Percentiles rank a stretch among this genome's conserved stretches.
Evolutionary conservation across 495 filamentous ascomycete species (phyloP).

Genomic region (Lasiosphaeria miniovina): DNA sequence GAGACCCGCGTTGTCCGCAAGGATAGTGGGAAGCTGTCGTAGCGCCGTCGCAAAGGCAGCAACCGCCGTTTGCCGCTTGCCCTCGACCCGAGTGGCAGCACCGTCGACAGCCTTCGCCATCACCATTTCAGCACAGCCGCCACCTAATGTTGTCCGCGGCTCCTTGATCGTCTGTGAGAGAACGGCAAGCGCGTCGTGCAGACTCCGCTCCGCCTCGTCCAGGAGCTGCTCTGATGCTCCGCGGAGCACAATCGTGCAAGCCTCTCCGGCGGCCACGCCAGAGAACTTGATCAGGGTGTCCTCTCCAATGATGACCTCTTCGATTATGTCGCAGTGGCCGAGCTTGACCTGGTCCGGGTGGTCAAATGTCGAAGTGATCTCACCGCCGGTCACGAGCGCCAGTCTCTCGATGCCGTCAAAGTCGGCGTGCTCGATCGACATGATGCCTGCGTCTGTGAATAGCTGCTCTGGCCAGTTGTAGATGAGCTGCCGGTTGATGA

Average conservation of each 20-base stretch:
- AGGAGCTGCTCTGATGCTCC: constrained; percentile 95
- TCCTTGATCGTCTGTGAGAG: constrained; percentile 96
- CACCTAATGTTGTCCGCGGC: constrained; percentile 88
- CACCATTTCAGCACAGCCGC: constrained; percentile 96
- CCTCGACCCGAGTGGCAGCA: constrained; percentile 87
- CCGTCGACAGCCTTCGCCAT: constrained; percentile 98
- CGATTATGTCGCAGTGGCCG: constrained; percentile 90
- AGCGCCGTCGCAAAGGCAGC: constrained; percentile 85
- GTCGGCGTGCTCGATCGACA: constrained; percentile 98
- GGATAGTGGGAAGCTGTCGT: constrained; percentile 90
- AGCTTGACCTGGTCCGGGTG: constrained; percentile 96
- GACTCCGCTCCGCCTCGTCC: constrained; percentile 91
- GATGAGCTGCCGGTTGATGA: constrained; percentile 97
- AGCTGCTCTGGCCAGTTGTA: constrained; percentile 99
- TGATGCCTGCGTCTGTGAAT: constrained; percentile 94
- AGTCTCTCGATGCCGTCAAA: constrained; percentile 97
- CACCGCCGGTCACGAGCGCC: constrained; percentile 91
- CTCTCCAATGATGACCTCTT: constrained; percentile 97
- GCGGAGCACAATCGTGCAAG: constrained; percentile 94
- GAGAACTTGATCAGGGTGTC: constrained; percentile 97
- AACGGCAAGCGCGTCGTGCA: constrained; percentile 95
- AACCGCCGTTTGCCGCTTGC: constrained; percentile 94
- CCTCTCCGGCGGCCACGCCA: constrained; percentile 87
- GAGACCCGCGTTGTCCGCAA: constrained; percentile 95
- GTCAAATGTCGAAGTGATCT: constrained; percentile 97